phyloP scores from a whole-genome alignment of 2,329 filamentous ascomycete species.

The Malbranchea zuffiana region DNA sequence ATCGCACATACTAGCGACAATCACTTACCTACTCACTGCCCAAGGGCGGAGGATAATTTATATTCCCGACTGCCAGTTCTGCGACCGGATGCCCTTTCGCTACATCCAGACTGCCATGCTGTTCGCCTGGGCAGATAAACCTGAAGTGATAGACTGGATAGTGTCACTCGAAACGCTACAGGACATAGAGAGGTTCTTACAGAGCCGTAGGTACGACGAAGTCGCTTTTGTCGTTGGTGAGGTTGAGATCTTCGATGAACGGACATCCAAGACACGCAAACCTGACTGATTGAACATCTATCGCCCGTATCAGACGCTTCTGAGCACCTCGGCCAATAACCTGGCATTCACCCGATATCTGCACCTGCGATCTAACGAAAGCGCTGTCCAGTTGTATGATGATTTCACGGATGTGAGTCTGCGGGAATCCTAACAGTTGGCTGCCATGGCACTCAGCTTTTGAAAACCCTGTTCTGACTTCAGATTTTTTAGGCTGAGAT shows the following conservation, averaged over 20 bases:
- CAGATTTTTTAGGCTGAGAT: background rate
- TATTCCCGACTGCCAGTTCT: conserved; percentile 4
- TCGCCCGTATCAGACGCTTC: background rate
- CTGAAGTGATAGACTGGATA: background rate
- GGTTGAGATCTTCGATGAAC: conserved; percentile 1
- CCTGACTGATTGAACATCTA: too few relatives aligned
- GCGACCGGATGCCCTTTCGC: background rate
- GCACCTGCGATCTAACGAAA: background rate
- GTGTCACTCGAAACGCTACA: background rate
- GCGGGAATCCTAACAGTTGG: background rate
- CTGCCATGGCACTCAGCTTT: background rate
- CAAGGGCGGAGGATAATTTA: conserved; percentile 1
- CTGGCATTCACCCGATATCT: background rate
- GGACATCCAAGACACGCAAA: too few relatives aligned
- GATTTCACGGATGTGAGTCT: conserved; percentile 3
- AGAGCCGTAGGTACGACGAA: background rate
- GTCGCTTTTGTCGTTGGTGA: conserved; percentile 2
- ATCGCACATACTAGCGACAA: conserved; percentile 4
- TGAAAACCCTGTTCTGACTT: background rate
- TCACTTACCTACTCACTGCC: conserved; percentile 4
- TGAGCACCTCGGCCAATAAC: conserved; percentile 1
- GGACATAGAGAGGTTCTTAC: background rate
- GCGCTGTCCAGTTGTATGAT: background rate
- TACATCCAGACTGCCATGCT: conserved; percentile 2
- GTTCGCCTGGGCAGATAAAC: conserved; percentile 6